Percentiles rank a stretch among this genome's conserved stretches.
These are phyloP conservation scores for Russula sp. DNA, from an alignment of 768 basidiomycete species.

Conservation along the genomic window DNA sequence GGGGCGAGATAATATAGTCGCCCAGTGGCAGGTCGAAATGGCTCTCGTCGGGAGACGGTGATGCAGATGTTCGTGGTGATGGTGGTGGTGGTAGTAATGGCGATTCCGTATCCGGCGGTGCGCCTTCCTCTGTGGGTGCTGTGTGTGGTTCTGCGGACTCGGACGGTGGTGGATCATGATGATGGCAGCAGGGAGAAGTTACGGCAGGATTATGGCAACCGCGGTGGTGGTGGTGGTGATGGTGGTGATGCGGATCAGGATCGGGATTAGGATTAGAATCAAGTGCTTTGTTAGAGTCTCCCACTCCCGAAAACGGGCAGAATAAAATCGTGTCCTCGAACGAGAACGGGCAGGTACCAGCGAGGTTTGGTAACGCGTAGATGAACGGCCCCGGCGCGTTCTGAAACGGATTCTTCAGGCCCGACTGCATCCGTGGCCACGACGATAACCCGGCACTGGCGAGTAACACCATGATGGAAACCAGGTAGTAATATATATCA, in stretches of 20 bases:
- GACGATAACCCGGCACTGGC: not conserved
- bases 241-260: too few relatives aligned
- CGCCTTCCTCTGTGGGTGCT: not conserved
- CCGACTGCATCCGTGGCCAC: slow-evolving; percentile 8
- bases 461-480: not conserved
- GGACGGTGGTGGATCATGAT: not conserved
- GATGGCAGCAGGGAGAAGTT: not conserved
- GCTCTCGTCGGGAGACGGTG: not conserved
- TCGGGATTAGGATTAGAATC: too few relatives aligned
- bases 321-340: too few relatives aligned
- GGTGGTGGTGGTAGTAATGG: not conserved
- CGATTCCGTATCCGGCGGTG: not conserved
- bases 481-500: not conserved
- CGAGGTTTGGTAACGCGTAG: slow-evolving; percentile 16
- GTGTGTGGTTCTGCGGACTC: not conserved
- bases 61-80: not conserved
- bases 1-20: not conserved
- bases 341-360: not conserved
- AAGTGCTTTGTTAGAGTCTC: not conserved
- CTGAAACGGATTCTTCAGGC: slow-evolving; percentile 18
- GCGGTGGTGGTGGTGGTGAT: not conserved
- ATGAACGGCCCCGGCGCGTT: slow-evolving; percentile 20
- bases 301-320: not conserved
- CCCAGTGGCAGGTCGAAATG: not conserved
- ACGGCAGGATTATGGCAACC: not conserved